These are phyloP conservation scores for Erodium maritimum DNA, from an alignment of 345 rosid species.

Conservation along the genomic window DNA sequence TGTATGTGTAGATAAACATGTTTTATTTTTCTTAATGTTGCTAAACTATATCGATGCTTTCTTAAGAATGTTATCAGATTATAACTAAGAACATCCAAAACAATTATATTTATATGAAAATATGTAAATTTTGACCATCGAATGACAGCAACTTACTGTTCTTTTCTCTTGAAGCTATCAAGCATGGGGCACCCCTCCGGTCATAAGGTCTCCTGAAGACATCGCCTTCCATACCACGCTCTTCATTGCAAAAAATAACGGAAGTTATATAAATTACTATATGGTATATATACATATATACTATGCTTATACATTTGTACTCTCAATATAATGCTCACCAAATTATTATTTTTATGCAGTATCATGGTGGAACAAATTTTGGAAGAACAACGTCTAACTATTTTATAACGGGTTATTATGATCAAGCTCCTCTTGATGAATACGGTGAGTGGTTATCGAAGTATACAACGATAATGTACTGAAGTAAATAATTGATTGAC, in stretches of 20 bases:
- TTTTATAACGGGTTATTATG: slow-evolving; percentile 62
- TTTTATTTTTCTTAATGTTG: no score
- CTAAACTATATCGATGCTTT: no score
- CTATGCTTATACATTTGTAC: neutral
- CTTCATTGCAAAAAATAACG: slow-evolving; percentile 61
- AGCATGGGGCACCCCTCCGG: slow-evolving; percentile 55
- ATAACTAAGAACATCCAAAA: no score
- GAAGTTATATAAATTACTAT: slow-evolving; percentile 77
- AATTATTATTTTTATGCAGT: slow-evolving; percentile 21
- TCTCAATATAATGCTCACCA: neutral
- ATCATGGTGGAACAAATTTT: slow-evolving; percentile 93
- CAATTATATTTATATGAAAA: no score
- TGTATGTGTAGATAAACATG: slow-evolving; percentile 16
- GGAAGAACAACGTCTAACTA: slow-evolving; percentile 70
- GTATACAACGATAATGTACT: no score
- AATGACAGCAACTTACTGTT: neutral
- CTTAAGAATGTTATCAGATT: no score
- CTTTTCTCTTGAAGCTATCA: slow-evolving; percentile 36
- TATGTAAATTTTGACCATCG: no score
- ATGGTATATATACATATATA: slow-evolving; percentile 40
- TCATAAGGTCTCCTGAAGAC: slow-evolving; percentile 59
- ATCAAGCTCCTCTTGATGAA: slow-evolving; percentile 87
- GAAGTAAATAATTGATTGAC: neutral
- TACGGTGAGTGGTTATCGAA: slow-evolving; percentile 53
- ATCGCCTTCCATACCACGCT: slow-evolving; percentile 71